Conservation (phyloP, 2,329 filamentous ascomycete species). For the Alternaria gaisen region DNA sequence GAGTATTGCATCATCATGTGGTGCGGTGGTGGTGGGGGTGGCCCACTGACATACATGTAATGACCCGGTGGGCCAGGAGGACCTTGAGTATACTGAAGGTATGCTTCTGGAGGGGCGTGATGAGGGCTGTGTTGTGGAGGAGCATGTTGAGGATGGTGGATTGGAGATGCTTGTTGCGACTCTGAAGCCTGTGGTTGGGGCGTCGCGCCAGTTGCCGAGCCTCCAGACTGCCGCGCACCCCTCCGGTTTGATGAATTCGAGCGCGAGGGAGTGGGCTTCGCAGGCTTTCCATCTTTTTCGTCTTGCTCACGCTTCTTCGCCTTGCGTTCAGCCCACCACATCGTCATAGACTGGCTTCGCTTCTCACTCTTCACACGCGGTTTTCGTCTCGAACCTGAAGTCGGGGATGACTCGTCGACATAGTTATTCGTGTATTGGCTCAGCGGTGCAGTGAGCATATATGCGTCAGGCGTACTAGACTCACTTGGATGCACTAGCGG, state of each 20-base stretch:
- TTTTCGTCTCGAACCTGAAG: slow-evolving; percentile 43
- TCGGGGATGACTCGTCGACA: slow-evolving; percentile 37
- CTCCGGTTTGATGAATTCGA: slow-evolving; percentile 38
- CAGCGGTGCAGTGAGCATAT: slow-evolving; percentile 47
- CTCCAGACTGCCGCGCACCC: slow-evolving; percentile 31
- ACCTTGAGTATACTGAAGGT: slow-evolving; percentile 26
- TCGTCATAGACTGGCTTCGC: slow-evolving; percentile 55
- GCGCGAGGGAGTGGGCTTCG: slow-evolving; percentile 31
- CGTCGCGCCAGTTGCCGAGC: slow-evolving; percentile 29
- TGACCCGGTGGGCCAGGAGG: slow-evolving; percentile 33
- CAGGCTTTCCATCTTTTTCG: slow-evolving; percentile 36
- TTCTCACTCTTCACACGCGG: slow-evolving; percentile 56
- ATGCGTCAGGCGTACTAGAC: slow-evolving; percentile 43
- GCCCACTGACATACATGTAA: slow-evolving; percentile 29
- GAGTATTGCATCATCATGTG: slow-evolving; percentile 40
- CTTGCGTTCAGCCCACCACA: slow-evolving; percentile 58
- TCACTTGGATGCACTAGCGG: slow-evolving; percentile 29
- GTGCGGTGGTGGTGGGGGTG: slow-evolving; percentile 31
- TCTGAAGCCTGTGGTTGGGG: slow-evolving; percentile 29
- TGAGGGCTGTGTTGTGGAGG: slow-evolving; percentile 26
- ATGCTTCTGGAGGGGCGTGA: slow-evolving; percentile 32
- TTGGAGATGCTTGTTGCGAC: slow-evolving; percentile 27
- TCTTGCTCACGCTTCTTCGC: slow-evolving; percentile 48
- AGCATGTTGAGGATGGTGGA: slow-evolving; percentile 20
- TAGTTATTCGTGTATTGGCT: slow-evolving; percentile 45